Evolutionary conservation across 2,329 filamentous ascomycete genomes (phyloP), one percentile per base, ranked within the genome.

Genomic region (Fusarium falciforme): DNA sequence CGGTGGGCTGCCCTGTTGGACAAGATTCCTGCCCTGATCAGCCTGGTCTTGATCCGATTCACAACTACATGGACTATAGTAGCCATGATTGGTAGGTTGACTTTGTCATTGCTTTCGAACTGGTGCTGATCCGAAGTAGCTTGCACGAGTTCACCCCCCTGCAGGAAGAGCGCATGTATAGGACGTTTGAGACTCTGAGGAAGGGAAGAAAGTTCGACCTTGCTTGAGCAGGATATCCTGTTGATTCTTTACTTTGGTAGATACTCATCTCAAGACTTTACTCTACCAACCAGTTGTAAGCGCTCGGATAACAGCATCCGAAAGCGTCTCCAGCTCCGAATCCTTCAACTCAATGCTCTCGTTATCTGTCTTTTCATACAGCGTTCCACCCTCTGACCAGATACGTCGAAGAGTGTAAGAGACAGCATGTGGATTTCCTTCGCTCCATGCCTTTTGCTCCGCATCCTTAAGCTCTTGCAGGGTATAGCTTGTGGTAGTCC

Each of bases 331-430:
- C 61, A 88, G 80, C 29, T 88, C 83, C 10, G 85, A 85, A 5
- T 85, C 85, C 8, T 79, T 76, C 12, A 88, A 40, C 0, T 86
- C 89, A 62, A 94, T 85, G 2, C 86, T 75, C 31, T 85, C 87
- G 76, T 94, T 94, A 78, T 93, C 92, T 64, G 90, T 88, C 81
- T 89, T 88, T 2, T 90, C 87, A 78, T 94, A 94, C 54, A 94
- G 80, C 0, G 93, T 94, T 1, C 91, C 91, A 0, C 93, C 93
- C 76, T 93, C 89, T 0, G 89, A 88, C 93, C 93, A 94, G 60
- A 94, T 94, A 20, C 93, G 84, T 54, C 90, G 84, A 73, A 94
- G 82, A 0, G 93, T 94, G 58, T 87, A 85, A 1, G 83, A 73
- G 0, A 89, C 89, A 1, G 90, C 91, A 20, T 78, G 69, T 0